A percentile compares a stretch with the other conserved stretches of the same genome.
phyloP scores from a whole-genome alignment of 2,329 filamentous ascomycete species.

The Stagonosporopsis vannaccii region DNA sequence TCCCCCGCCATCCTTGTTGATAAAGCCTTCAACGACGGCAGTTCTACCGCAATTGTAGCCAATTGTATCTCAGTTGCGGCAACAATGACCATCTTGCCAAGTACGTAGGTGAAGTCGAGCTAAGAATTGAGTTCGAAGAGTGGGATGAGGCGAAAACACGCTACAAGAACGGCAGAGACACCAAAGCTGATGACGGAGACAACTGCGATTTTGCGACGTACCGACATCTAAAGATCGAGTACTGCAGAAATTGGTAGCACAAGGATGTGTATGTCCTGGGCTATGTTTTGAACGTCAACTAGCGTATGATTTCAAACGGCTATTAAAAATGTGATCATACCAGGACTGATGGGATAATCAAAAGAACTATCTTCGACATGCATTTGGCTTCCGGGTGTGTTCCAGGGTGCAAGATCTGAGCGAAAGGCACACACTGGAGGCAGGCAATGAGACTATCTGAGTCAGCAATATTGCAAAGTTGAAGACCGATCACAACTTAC shows the following conservation, averaged over 20 bases:
- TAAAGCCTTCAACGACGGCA: conserved; percentile 43
- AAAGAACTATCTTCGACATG: conserved; percentile 34
- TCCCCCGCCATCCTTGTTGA: conserved; percentile 28
- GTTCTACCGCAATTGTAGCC: conserved; percentile 45
- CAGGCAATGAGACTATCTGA: conserved; percentile 30
- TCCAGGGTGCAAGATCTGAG: conserved; percentile 38
- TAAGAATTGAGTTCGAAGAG: conserved; percentile 32
- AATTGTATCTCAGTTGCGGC: conserved; percentile 43
- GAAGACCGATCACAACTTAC: conserved; percentile 12
- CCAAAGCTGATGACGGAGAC: conserved; percentile 40
- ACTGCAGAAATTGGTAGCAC: conserved; percentile 31
- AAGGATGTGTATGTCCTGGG: conserved; percentile 32
- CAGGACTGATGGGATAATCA: conserved; percentile 37
- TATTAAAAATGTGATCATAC: conserved; percentile 13
- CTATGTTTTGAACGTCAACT: conserved; percentile 21
- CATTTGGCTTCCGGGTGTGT: conserved; percentile 33
- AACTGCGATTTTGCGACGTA: conserved; percentile 29
- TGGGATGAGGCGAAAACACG: conserved; percentile 26
- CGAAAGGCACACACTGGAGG: conserved; percentile 44
- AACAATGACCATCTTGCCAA: conserved; percentile 46
- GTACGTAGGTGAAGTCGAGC: conserved; percentile 36
- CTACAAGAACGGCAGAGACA: conserved; percentile 34
- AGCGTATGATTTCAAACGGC: background rate
- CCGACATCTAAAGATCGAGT: conserved; percentile 27
- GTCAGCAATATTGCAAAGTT: background rate